Percentiles rank a stretch among this genome's conserved stretches.
phyloP scores from a whole-genome alignment of 768 basidiomycete genomes.

The Termitomyces sp. region DNA sequence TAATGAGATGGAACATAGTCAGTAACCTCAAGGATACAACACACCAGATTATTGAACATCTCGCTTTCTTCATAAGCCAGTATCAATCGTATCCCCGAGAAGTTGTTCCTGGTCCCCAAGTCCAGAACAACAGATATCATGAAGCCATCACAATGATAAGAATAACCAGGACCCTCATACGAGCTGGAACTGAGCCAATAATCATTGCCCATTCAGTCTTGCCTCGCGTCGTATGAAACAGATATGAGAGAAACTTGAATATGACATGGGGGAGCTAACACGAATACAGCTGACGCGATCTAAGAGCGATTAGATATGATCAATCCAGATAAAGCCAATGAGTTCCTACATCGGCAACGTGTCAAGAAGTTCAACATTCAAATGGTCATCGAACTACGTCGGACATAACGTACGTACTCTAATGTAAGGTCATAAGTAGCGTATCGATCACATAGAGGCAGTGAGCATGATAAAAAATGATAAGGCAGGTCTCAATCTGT shows the following conservation, averaged over 20 bases:
- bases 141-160: constrained; percentile 5
- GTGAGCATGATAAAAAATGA: background rate
- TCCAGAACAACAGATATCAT: constrained; percentile 13
- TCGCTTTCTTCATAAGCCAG: constrained; percentile 8
- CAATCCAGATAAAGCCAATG: background rate
- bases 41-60: constrained; percentile 5
- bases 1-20: background rate
- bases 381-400: background rate
- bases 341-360: background rate
- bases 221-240: background rate
- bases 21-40: background rate
- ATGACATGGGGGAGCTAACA: background rate
- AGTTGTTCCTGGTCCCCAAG: background rate
- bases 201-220: background rate
- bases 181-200: constrained; percentile 7
- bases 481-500: background rate
- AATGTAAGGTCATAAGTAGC: background rate
- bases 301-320: background rate
- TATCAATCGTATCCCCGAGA: constrained; percentile 7
- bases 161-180: constrained; percentile 6
- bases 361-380: background rate
- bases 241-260: background rate
- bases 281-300: background rate
- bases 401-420: too few species aligned
- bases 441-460: background rate